A percentile compares a stretch with the other conserved stretches of the same genome.
Evolutionary conservation across 2,329 filamentous ascomycete genomes (phyloP).

Genomic region (Phialemoniopsis sp.): DNA sequence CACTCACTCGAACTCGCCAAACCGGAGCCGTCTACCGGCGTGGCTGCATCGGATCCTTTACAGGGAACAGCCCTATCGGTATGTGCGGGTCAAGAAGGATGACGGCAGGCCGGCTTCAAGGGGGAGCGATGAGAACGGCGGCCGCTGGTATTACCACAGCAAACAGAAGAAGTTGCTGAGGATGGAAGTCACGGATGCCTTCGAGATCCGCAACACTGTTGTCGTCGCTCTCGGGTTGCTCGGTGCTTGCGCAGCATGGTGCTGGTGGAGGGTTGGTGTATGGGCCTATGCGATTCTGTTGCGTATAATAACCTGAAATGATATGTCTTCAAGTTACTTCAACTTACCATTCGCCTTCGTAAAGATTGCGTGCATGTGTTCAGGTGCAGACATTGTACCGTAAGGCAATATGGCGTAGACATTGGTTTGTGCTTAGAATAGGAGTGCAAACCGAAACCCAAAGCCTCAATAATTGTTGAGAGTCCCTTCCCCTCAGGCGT

Average conservation of each 20-base stretch:
- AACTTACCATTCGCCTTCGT: no score
- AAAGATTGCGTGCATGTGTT: no score
- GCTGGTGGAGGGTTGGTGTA: constrained; percentile 14
- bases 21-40: constrained; percentile 21
- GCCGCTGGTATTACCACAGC: constrained; percentile 44
- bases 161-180: constrained; percentile 57
- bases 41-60: constrained; percentile 39
- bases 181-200: constrained; percentile 60
- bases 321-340: no score
- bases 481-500: no score
- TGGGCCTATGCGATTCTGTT: constrained; percentile 7
- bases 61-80: constrained; percentile 32
- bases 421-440: no score
- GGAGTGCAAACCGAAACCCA: no score
- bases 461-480: no score
- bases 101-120: constrained; percentile 4
- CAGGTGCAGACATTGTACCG: no score
- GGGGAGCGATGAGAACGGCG: constrained; percentile 13
- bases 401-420: no score
- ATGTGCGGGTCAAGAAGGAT: constrained; percentile 17
- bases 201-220: constrained; percentile 53
- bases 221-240: constrained; percentile 41
- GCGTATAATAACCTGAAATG: no score
- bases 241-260: constrained; percentile 21
- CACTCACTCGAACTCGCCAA: constrained; percentile 22